Conservation (phyloP, 139 green algal genomes). For the Marvania coccoides region DNA sequence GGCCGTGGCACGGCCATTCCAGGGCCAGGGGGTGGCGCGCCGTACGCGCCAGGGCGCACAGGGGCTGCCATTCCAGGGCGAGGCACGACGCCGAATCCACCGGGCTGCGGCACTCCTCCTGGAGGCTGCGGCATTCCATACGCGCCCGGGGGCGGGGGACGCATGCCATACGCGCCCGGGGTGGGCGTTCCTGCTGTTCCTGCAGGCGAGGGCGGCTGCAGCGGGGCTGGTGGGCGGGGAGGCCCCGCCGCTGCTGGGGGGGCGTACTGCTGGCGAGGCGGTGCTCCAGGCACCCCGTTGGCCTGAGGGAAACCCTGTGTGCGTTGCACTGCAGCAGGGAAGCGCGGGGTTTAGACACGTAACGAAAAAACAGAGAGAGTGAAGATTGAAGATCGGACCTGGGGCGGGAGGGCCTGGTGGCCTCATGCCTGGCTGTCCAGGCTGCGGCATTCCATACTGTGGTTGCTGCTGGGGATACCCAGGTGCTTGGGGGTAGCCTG, state of each 20-base stretch:
- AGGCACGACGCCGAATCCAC: too few species aligned
- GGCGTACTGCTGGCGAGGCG: neutral
- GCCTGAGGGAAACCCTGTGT: neutral
- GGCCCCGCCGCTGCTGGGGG: neutral
- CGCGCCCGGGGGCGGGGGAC: neutral
- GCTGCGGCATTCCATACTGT: neutral
- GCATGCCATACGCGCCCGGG: neutral
- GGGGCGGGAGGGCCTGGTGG: neutral
- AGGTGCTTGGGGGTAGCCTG: neutral
- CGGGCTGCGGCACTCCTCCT: too few species aligned
- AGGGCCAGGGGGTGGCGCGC: neutral
- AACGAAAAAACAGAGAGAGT: too few species aligned
- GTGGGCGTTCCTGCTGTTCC: neutral
- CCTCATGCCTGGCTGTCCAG: neutral
- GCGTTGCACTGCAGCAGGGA: neutral
- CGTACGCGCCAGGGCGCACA: neutral
- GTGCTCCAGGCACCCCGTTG: neutral
- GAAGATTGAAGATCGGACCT: too few species aligned
- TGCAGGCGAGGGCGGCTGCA: neutral
- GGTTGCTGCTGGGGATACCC: neutral
- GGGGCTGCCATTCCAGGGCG: neutral
- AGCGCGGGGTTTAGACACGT: too few species aligned
- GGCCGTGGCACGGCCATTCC: too few species aligned
- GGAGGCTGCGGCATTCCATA: neutral
- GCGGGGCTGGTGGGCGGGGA: neutral